A percentile compares a stretch with the other conserved stretches of the same genome.
These are phyloP conservation scores for Kodamaea sp. DNA, from an alignment of 1,139 yeast genomes.

Conservation along the genomic window DNA sequence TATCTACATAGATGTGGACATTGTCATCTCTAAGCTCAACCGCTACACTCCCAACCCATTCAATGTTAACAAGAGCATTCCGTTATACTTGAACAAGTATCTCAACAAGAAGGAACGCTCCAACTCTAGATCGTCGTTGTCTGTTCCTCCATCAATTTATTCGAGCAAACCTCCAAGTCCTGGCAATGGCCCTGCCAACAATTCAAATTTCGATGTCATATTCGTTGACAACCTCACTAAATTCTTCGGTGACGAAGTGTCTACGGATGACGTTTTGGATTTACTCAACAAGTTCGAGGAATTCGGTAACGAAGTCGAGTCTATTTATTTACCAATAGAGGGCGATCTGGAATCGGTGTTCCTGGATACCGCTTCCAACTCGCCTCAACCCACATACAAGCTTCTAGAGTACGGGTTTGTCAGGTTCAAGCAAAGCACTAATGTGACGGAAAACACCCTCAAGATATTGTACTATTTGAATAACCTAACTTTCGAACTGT, in stretches of 20 bases:
- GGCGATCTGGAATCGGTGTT: conserved; percentile 15
- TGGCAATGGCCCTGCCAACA: conserved; percentile 1
- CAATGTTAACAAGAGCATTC: conserved; percentile 28
- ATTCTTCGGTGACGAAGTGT: conserved; percentile 20
- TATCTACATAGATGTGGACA: conserved; percentile 40
- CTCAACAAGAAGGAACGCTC: conserved; percentile 22
- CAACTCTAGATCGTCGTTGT: conserved; percentile 1
- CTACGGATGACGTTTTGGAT: neutral
- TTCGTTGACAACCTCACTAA: conserved; percentile 46
- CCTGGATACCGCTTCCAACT: conserved; percentile 1
- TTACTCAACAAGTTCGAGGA: conserved; percentile 30
- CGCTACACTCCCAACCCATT: conserved; percentile 29
- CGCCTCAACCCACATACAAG: no score
- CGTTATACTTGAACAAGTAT: conserved; percentile 17
- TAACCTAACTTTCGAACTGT: conserved; percentile 27
- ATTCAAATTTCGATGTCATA: conserved; percentile 32
- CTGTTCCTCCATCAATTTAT: neutral
- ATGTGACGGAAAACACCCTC: conserved; percentile 25
- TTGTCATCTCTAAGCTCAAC: conserved; percentile 24
- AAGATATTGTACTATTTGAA: conserved; percentile 34
- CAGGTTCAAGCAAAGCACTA: conserved; percentile 21
- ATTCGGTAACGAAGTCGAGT: conserved; percentile 42
- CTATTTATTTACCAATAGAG: conserved; percentile 44
- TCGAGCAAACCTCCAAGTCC: conserved; percentile 1
- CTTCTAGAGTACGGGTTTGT: conserved; percentile 34